Base-by-base conservation (phyloP, 2,329 filamentous ascomycete species). In the Helotiales sp. region DNA sequence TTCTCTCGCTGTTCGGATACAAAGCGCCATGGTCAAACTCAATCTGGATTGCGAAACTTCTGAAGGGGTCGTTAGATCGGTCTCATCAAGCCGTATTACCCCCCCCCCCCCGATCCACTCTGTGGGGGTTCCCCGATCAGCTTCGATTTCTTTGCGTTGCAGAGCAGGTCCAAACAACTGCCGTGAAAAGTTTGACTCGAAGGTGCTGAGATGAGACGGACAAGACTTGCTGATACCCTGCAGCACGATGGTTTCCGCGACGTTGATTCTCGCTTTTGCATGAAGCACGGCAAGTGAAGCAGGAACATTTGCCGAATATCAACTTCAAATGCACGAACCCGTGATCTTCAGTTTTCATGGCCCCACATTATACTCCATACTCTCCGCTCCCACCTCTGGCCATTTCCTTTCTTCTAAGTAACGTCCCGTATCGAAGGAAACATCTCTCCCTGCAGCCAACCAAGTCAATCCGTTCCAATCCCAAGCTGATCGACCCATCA, bases 211-310 rank as follows among this genome's bases (percentile, higher is more conserved):
- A 30, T 45, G 40, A 43, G 22, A 24, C 22, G 26, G 57, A 30
- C 37, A 47, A 47, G 34, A 47, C 15, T 45, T 20, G 24, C 24
- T 60, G 30, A 47, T 17, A 15, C 24, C 30, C 37, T 45, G 34
- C 37, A 28, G 15, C 17, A 30, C n/a, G 26, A 47, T 43, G 13
- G 47, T 26, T 60, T 15, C 37, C 28, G 17, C 34, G 40, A 60
- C 34, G 30, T 28, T 60, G 40, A 45, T 45, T n/a, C 37, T 24
- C 50, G 20, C 20, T 47, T 60, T 47, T 6, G 13, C 24, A 22
- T 22, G 40, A 37, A 30, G 24, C 22, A 30, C 62, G 62, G 63
- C 55, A 65, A 65, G 32, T 65, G 63, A 54, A n/a, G 28, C 17
- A 15, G 11, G 24, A 45, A 11, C 43, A 58, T 40, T 43, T 65